These are phyloP conservation scores for Ostreobium quekettii DNA, from an alignment of 139 green algal species.

Conservation along the genomic window DNA sequence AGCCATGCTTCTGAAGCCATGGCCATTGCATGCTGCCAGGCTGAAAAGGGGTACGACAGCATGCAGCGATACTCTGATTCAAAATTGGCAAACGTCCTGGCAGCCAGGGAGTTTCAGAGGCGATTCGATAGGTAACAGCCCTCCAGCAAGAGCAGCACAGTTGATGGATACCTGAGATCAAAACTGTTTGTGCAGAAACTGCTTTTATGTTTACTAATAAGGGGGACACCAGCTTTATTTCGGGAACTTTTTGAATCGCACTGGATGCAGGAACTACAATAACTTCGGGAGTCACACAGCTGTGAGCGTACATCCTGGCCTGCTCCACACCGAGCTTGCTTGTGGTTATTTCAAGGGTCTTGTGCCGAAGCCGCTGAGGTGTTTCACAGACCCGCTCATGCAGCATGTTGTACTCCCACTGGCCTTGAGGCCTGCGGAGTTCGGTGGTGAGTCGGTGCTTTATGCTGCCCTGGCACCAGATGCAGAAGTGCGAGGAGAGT, in stretches of 20 bases:
- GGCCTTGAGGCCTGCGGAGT: neutral
- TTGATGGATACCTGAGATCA: too few species aligned
- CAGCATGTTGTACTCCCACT: constrained; percentile 1
- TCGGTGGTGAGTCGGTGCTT: neutral
- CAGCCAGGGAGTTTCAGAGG: constrained; percentile 42
- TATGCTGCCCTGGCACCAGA: constrained; percentile 12
- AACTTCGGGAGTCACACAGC: constrained; percentile 22
- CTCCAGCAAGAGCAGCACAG: neutral
- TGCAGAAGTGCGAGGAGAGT: constrained; percentile 6
- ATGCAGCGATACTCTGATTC: constrained; percentile 35
- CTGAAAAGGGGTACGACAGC: neutral
- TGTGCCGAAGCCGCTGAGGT: constrained; percentile 2
- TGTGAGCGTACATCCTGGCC: constrained; percentile 48
- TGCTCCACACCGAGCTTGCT: constrained; percentile 53
- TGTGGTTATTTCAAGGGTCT: constrained; percentile 33
- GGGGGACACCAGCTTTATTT: neutral
- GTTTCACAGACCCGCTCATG: neutral
- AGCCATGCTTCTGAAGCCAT: too few species aligned
- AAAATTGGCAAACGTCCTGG: constrained; percentile 54
- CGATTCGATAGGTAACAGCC: constrained; percentile 32
- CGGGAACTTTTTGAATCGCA: constrained; percentile 3
- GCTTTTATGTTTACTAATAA: neutral
- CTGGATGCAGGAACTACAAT: neutral
- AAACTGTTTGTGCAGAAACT: neutral
- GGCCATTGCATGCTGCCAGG: too few species aligned